phyloP scores from a whole-genome alignment of 129 eudicot species.

The Escallonia herrerae region DNA sequence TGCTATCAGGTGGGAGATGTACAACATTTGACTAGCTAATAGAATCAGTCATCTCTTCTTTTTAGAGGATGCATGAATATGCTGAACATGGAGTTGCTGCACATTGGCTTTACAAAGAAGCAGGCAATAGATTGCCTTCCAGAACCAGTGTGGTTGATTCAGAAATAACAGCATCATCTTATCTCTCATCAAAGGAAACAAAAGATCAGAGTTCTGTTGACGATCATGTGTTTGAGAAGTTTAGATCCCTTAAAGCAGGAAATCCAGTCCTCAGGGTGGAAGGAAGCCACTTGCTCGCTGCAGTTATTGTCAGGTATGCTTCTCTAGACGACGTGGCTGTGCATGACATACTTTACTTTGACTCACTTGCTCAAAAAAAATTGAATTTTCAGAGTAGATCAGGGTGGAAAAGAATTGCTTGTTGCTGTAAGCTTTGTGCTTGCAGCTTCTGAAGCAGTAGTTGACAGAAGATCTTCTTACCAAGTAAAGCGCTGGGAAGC shows the following conservation, averaged over 20 bases:
- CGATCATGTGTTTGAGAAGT: slow-evolving; percentile 39
- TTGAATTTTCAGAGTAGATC: slow-evolving; percentile 61
- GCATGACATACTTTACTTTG: neutral
- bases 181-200: slow-evolving; percentile 43
- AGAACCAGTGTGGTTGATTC: slow-evolving; percentile 39
- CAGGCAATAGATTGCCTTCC: slow-evolving; percentile 42
- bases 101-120: slow-evolving; percentile 98
- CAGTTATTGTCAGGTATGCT: slow-evolving; percentile 75
- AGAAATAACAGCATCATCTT: slow-evolving; percentile 37
- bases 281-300: slow-evolving; percentile 94
- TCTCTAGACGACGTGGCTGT: slow-evolving; percentile 4
- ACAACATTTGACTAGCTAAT: slow-evolving; percentile 1
- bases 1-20: neutral
- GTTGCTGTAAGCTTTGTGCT: slow-evolving; percentile 89
- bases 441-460: slow-evolving; percentile 87
- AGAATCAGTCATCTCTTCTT: neutral
- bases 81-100: slow-evolving; percentile 99
- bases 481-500: slow-evolving; percentile 94
- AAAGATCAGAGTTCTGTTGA: slow-evolving; percentile 49
- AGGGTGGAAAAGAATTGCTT: slow-evolving; percentile 76
- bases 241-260: slow-evolving; percentile 62
- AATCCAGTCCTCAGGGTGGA: slow-evolving; percentile 90
- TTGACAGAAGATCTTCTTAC: slow-evolving; percentile 74
- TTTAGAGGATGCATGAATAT: slow-evolving; percentile 93
- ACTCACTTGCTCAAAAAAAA: slow-evolving; percentile 3